phyloP scores from a whole-genome alignment of 805 yeast species.

The Vanderwaltozyma polyspora region DNA sequence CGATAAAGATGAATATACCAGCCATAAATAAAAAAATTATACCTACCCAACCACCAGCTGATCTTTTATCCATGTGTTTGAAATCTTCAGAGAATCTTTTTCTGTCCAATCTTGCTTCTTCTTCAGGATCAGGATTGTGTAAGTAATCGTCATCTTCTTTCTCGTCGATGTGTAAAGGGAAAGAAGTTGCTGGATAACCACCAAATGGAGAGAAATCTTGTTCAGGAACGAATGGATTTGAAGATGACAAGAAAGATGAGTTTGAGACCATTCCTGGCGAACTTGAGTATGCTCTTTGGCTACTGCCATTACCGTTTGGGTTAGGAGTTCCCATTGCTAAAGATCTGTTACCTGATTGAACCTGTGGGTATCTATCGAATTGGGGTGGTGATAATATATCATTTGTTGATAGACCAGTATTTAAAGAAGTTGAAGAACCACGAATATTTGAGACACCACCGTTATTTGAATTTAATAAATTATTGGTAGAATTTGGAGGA shows the following conservation, averaged over 20 bases:
- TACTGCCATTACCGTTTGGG: too few species aligned
- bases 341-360: neutral
- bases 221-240: neutral
- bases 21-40: conserved; percentile 50
- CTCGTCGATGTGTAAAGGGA: conserved; percentile 85
- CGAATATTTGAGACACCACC: too few species aligned
- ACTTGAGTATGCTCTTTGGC: neutral
- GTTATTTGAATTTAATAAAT: neutral
- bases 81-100: conserved; percentile 54
- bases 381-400: neutral
- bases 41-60: conserved; percentile 53
- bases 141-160: conserved; percentile 91
- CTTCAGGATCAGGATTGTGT: conserved; percentile 93
- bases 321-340: neutral
- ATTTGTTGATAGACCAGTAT: neutral
- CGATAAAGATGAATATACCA: conserved; percentile 49
- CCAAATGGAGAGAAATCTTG: conserved; percentile 86
- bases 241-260: neutral
- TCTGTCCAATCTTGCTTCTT: conserved; percentile 76
- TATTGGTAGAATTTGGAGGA: conserved; percentile 6
- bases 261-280: neutral
- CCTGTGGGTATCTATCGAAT: neutral
- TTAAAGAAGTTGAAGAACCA: neutral
- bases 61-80: conserved; percentile 52
- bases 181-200: conserved; percentile 87